Conservation (phyloP, 805 yeast species). For the Wickerhamiella slavikovae region DNA sequence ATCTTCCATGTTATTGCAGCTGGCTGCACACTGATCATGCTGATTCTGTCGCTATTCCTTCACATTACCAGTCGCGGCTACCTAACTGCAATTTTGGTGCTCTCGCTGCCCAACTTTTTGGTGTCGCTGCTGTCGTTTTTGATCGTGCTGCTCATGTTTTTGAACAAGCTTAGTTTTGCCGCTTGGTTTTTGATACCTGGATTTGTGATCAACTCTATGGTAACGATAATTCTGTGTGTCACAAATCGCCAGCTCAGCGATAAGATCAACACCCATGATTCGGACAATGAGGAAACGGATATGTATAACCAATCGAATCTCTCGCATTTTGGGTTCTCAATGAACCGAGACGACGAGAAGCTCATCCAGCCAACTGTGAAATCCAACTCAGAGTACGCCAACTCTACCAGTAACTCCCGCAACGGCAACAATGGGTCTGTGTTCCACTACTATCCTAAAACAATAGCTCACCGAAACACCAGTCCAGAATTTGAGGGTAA, state of each 20-base stretch:
- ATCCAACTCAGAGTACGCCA: not conserved
- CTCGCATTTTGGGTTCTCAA: slow-evolving; percentile 1
- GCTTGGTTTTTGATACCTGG: slow-evolving; percentile 72
- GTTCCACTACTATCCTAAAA: no score
- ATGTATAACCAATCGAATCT: slow-evolving; percentile 1
- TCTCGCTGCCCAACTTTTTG: slow-evolving; percentile 50
- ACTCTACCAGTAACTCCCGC: not conserved
- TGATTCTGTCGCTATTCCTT: slow-evolving; percentile 22
- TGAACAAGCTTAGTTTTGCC: slow-evolving; percentile 54
- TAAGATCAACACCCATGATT: slow-evolving; percentile 12
- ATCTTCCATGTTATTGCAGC: slow-evolving; percentile 50
- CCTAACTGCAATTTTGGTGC: slow-evolving; percentile 31
- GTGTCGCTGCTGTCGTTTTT: slow-evolving; percentile 53
- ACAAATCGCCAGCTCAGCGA: slow-evolving; percentile 39
- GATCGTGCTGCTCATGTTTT: slow-evolving; percentile 62
- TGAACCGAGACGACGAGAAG: slow-evolving; percentile 9
- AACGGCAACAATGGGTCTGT: no score
- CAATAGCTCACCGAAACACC: no score
- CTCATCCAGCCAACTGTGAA: slow-evolving; percentile 2
- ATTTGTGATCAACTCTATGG: slow-evolving; percentile 40
- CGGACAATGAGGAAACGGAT: slow-evolving; percentile 1
- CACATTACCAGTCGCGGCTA: slow-evolving; percentile 23
- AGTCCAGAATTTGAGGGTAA: no score
- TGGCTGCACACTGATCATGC: slow-evolving; percentile 29
- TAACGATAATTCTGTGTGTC: slow-evolving; percentile 47